Base-by-base conservation (phyloP, 1,284 basidiomycete species). In the Albatrellus sp. region DNA sequence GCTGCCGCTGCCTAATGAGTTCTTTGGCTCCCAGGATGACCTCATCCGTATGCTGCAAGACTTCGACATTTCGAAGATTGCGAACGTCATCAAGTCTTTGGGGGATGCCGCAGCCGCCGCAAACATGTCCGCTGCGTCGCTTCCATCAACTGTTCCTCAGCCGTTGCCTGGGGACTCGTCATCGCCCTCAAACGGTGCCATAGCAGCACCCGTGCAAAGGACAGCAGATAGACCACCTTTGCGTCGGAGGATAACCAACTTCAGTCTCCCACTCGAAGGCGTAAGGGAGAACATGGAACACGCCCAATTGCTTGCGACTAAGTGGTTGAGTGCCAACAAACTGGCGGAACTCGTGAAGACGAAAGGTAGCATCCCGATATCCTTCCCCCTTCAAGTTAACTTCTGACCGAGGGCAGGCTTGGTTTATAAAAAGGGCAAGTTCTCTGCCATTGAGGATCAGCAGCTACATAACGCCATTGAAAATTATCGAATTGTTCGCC, bases 381-480 rank as follows among this genome's bases (percentile, higher is more conserved):
- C 12, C 19, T 24, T 31, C 20, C 11, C 24, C 5, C 39, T n/a
- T n/a, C 3, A 35, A 17, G 16, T 9, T 35, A 9, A 35, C 34
- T 17, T 13, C 34, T 35, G 34, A 5, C 10, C 16, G 34, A 4
- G 34, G 32, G 34, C 45, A 89, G 86, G 85, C 28, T 69, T 90
- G 14, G 70, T 83, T 3, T 90, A 83, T 58, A 88, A 83, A 60
- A 86, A 86, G 58, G 87, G 87, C 14, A 86, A 85, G 56, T 90
- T 90, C 55, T 84, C 82, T 13, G 72, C 75, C 1, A 75, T 76
- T 37, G 87, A 90, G 55, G 80, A 80, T 49, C 69, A 74, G 17
- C 74, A 77, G 49, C 59, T 90, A 2, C 70, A 65, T 49, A 59
- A 60, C 13, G 81, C 82, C 5, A 75, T 90, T 30, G 75, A 80